Evolutionary conservation across 805 yeast species (phyloP), one percentile per base, ranked within the genome.

Genomic region (Suhomyces vadensis): DNA sequence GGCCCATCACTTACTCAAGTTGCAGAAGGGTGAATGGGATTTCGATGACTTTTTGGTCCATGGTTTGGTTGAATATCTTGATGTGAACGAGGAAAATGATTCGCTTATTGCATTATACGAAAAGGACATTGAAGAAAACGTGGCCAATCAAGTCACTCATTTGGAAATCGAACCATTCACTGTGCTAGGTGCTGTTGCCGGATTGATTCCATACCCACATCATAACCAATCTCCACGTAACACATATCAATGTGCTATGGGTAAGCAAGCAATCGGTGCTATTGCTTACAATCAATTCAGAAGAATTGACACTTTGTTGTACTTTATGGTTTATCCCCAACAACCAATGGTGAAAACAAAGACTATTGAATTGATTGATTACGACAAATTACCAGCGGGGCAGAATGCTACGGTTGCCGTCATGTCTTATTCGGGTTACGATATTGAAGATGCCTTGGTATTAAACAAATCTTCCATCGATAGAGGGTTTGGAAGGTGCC

Each of bases 221-320:
- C 96, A 87, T 63, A 87, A 87, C 68, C 96, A 87, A 69, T 86
- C 95, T 4, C 96, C 96, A 35, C 81, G 96, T 75, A 87, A 87
- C 67, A 87, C 95, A 4, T 87, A 87, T 68, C 96, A 87, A 67
- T 87, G 95, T 77, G 96, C 95, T 61, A 87, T 87, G 96, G 96
- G 96, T 82, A 89, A 89, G 69, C 99, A 94, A 72, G 99, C 99
- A n/a, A 92, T 94, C 66, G 99, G 99, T 55, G 98, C 98, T 2
- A 94, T 94, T 67, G 97, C 95, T 8, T 94, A 94, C 64, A 94
- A 94, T 65, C 99, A 94, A 69, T 87, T 94, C 71, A 80, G 89
- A 61, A 83, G 99, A 65, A 92, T 94, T 53, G 99, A 94, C 61
- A 94, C 99, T 1, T 69, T 94, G 59, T 73, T 94, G 52, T 94